These are phyloP conservation scores for Coemansia sp. DNA, from an alignment of 192 early-diverging fungal species.

Conservation along the genomic window DNA sequence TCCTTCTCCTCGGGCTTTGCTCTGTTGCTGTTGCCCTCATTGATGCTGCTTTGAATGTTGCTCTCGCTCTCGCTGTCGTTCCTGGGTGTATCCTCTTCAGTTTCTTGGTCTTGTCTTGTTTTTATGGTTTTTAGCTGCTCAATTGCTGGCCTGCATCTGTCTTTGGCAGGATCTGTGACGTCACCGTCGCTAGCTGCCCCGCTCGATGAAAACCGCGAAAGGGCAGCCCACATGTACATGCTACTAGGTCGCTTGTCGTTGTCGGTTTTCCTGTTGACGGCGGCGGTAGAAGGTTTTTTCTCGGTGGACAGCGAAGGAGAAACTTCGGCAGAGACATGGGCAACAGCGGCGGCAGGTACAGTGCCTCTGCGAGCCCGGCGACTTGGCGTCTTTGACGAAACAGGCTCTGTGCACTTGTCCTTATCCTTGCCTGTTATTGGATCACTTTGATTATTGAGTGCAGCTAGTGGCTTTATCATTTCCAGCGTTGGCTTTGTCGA, in stretches of 20 bases:
- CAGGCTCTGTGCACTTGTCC: not conserved
- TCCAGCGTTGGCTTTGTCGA: constrained; percentile 17
- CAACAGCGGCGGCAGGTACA: constrained; percentile 2
- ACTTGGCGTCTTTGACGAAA: not conserved
- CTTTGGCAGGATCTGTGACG: not conserved
- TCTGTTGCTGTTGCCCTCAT: not conserved
- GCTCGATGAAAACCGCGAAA: constrained; percentile 20
- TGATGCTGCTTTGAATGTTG: not conserved
- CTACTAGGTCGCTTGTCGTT: not conserved
- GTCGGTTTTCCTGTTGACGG: not conserved
- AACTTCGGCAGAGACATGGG: not conserved
- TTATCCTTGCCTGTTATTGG: not conserved
- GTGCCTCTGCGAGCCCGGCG: not conserved
- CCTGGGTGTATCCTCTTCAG: not conserved
- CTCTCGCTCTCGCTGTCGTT: not conserved
- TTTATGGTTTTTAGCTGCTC: constrained; percentile 25
- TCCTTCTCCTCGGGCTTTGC: not conserved
- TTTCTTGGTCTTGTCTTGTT: constrained; percentile 5
- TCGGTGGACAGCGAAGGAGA: not conserved
- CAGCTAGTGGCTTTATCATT: constrained; percentile 32
- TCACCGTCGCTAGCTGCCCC: constrained; percentile 7
- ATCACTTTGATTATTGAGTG: not conserved
- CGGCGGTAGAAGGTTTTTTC: not conserved
- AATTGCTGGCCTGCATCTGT: constrained; percentile 13
- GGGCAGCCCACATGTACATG: constrained; percentile 17